A percentile compares a stretch with the other conserved stretches of the same genome.
Conservation (phyloP, 257 asterid species). For the Solanum pinnatisectum region DNA sequence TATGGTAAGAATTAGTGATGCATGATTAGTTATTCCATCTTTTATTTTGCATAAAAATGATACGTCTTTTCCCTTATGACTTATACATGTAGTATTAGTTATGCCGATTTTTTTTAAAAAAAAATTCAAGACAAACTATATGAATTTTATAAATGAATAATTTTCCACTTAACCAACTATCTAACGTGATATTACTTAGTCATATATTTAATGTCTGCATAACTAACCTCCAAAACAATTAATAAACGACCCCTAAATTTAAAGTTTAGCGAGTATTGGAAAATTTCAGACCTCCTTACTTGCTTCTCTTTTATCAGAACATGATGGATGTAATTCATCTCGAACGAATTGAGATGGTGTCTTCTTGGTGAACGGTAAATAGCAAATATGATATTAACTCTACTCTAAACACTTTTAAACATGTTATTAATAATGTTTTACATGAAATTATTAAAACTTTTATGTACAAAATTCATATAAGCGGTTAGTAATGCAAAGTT, state of each 20-base stretch:
- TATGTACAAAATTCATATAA: too few species aligned
- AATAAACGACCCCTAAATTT: not conserved
- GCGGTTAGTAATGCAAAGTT: too few species aligned
- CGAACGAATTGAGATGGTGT: not conserved
- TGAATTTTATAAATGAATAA: too few species aligned
- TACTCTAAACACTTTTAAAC: too few species aligned
- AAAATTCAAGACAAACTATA: too few species aligned
- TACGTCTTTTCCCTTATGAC: too few species aligned
- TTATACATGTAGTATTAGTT: not conserved
- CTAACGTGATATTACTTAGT: not conserved
- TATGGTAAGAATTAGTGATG: not conserved
- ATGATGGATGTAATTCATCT: too few species aligned
- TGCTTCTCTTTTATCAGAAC: not conserved
- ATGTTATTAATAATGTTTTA: too few species aligned
- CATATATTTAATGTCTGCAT: too few species aligned
- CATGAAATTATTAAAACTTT: too few species aligned
- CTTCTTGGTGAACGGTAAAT: not conserved
- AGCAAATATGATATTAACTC: not conserved
- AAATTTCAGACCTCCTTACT: not conserved
- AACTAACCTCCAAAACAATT: not conserved
- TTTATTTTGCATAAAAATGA: too few species aligned
- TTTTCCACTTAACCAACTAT: not conserved
- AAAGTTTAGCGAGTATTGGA: not conserved
- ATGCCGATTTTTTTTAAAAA: too few species aligned
- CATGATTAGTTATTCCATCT: not conserved